Conservation (phyloP, 2,329 filamentous ascomycete species). For the Arthroderma sp. region DNA sequence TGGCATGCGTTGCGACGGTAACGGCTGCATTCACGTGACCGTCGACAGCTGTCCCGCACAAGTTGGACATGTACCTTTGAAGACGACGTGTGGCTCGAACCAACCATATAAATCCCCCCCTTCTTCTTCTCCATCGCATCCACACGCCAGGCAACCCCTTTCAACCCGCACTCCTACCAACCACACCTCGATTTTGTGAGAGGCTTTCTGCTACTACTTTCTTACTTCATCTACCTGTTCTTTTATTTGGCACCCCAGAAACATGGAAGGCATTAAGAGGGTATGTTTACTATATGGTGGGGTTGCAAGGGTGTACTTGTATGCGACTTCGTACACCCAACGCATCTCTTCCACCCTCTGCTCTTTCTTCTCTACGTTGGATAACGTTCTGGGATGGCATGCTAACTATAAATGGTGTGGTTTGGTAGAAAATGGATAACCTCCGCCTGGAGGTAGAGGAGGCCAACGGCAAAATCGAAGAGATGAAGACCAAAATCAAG, state of each 20-base stretch:
- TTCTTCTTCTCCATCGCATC: neutral
- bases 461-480: constrained; percentile 65
- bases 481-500: constrained; percentile 80
- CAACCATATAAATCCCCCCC: too few species aligned
- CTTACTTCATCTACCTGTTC: too few species aligned
- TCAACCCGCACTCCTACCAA: constrained; percentile 17
- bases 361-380: too few species aligned
- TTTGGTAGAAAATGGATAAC: constrained; percentile 30
- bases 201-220: too few species aligned
- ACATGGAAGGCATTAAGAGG: constrained; percentile 84
- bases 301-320: neutral
- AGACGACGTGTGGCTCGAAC: too few species aligned
- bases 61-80: too few species aligned
- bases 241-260: constrained; percentile 21
- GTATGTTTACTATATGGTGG: constrained; percentile 40
- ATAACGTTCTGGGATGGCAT: too few species aligned
- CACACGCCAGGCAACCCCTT: constrained; percentile 1
- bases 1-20: neutral
- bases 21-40: neutral
- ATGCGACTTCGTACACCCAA: too few species aligned
- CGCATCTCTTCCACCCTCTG: too few species aligned
- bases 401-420: neutral
- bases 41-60: neutral
- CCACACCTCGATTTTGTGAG: constrained; percentile 9
- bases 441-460: constrained; percentile 92